Evolutionary conservation across 2,329 filamentous ascomycete genomes (phyloP).

Genomic region (Blastomyces silverae): DNA sequence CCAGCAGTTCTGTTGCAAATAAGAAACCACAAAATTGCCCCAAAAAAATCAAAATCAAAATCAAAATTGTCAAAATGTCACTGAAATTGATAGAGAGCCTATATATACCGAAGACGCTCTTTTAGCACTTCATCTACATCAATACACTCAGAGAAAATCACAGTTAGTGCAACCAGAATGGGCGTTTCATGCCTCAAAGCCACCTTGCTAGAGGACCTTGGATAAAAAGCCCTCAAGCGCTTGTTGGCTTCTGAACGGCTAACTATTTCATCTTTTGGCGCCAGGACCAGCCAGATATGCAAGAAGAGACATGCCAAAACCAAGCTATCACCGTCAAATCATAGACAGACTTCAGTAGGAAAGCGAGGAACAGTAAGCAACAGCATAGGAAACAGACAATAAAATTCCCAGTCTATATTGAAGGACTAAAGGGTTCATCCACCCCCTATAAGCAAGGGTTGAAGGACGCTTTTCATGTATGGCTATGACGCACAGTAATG

Average conservation of each 20-base stretch:
- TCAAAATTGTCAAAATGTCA: neutral
- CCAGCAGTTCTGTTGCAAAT: neutral
- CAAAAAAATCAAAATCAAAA: neutral
- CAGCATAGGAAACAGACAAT: neutral
- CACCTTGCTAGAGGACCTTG: neutral
- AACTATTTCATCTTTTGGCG: neutral
- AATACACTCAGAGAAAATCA: neutral
- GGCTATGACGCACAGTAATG: neutral
- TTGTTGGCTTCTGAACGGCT: neutral
- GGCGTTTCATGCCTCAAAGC: neutral
- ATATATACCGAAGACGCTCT: neutral
- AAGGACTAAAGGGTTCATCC: neutral
- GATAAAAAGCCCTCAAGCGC: no score
- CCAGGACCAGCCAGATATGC: neutral
- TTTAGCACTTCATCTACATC: neutral
- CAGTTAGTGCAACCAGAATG: neutral
- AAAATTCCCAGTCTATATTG: neutral
- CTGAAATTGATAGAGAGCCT: neutral
- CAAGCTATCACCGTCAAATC: neutral
- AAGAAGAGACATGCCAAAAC: neutral
- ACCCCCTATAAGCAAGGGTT: neutral
- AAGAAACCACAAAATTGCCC: neutral
- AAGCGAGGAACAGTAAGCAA: neutral
- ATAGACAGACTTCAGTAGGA: neutral
- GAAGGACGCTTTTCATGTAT: neutral